Base-by-base conservation (phyloP, 2,329 filamentous ascomycete species). In the Samsoniella hepiali region DNA sequence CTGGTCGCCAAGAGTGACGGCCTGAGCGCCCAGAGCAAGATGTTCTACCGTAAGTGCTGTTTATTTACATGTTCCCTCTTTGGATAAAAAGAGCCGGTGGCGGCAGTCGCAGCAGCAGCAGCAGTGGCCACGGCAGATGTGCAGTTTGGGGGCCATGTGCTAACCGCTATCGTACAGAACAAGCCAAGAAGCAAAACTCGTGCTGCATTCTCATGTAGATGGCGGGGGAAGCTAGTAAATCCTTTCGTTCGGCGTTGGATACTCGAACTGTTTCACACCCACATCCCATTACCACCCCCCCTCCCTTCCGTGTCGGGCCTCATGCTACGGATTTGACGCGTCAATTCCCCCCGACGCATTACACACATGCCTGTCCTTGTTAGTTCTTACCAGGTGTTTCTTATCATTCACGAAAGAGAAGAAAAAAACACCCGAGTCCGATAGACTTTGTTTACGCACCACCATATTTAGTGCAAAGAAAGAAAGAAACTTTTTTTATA, bases 1-100 rank as follows among this genome's bases (percentile, higher is more conserved):
- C 79, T 99, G 70, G 94, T 98, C 53, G 88, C 89, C 67, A 98
- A 98, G 86, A 96, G 91, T 72, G 92, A 97, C 71, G 91, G 89
- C 13, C 78, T 99, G 72, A 96, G 91, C 77, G 86, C 87, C 57
- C 91, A 95, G 82, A 97, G 92, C 80, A 98, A 97, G 84, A 94
- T 96, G 90, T 99, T 99, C 77, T 98, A 98, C 77, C 92, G 89
- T 89, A 77, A 71, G 83, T 79, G 27, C 10, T 11, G 15, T 27
- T 10, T 27, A n/a, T 40, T 34, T 44, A 3, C 22, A 13, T 38
- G 49, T 62, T 55, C 53, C 17, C 36, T 38, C 38, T 50, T 32
- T 31, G 32, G 36, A 17, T 45, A 10, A 11, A 11, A 5, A 36
- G 2, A 15, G 17, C 15, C n/a, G 32, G 4, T 10, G 59, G 42